A percentile compares a stretch with the other conserved stretches of the same genome.
These are phyloP conservation scores for Aspergillus oerlinghausenensis DNA, from an alignment of 2,329 filamentous ascomycete species.

Conservation along the genomic window DNA sequence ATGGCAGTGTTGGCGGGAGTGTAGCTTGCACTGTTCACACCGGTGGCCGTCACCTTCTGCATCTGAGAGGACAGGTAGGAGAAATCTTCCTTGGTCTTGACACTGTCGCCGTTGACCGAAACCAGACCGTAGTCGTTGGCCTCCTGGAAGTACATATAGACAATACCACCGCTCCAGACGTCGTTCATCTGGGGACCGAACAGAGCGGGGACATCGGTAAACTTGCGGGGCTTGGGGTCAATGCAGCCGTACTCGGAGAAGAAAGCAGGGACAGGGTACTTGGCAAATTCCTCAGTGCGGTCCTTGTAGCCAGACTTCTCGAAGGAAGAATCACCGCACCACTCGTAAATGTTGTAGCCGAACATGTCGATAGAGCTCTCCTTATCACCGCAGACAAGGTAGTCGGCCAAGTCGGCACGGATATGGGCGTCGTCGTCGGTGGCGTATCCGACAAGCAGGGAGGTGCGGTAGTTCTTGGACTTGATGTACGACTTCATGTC, in stretches of 20 bases:
- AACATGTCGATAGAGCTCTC: conserved; percentile 82
- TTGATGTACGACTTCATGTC: conserved; percentile 95
- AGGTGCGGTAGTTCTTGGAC: conserved; percentile 62
- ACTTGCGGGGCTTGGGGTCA: conserved; percentile 64
- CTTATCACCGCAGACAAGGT: conserved; percentile 82
- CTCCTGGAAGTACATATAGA: conserved; percentile 98
- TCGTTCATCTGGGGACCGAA: conserved; percentile 75
- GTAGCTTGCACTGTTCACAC: conserved; percentile 65
- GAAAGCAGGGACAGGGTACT: conserved; percentile 92
- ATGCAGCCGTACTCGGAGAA: conserved; percentile 99
- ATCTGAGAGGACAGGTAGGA: conserved; percentile 66
- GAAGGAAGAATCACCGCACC: conserved; percentile 86
- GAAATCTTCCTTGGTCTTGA: conserved; percentile 70
- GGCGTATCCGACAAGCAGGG: conserved; percentile 88
- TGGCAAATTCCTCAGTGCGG: conserved; percentile 78
- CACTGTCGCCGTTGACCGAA: conserved; percentile 62
- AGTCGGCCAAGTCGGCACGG: conserved; percentile 75
- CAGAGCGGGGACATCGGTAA: conserved; percentile 78
- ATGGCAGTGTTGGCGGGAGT: conserved; percentile 65
- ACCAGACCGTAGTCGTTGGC: conserved; percentile 69
- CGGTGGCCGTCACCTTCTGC: conserved; percentile 60
- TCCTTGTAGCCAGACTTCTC: conserved; percentile 71
- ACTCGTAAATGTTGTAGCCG: conserved; percentile 99
- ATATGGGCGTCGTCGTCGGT: conserved; percentile 88
- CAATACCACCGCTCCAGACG: conserved; percentile 92